Evolutionary conservation across 306 rosid genomes (phyloP), one percentile per base, ranked within the genome.

Genomic region (Pachyrhizus erosus): DNA sequence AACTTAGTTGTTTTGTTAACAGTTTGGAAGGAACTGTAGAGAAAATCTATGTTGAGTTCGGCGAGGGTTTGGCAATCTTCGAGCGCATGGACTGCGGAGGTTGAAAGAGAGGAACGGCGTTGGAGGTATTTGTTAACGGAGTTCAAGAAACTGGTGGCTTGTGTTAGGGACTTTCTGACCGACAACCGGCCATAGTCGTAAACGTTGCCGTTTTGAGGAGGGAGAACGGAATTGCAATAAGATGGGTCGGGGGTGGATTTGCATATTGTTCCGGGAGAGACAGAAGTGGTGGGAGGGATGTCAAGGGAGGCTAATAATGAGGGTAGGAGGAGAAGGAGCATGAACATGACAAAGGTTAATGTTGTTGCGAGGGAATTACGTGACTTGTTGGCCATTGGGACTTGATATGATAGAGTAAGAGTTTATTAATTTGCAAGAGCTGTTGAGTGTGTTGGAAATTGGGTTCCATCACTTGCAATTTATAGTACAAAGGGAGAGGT

Each of bases 241-340:
- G 89, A 54, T 7, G 98, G 98, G 78, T 94, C 90, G 0, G 88
- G 91, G 26, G 97, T 88, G 40, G 81, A 84, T 26, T 84, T 82
- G 90, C 98, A 94, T 2, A 85, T 68, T 10, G 80, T 83, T 24
- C 57, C 52, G 0, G 91, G 51, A 11, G 93, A 40, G 7, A 81
- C 85, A 0, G 84, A 39, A 33, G 54, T 54, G 10, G 82, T 52
- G 55, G 92, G 54, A 54, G 78, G 10, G 58, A 57, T 23, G 17
- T 81, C 75, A 10, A 18, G 33, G 4, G 83, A n/a, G 42, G 40
- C 40, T 27, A 77, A 55, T 8, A 60, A 60, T 6, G 72, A 26
- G 17, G 75, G 39, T 7, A 75, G 20, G 13, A 77, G 43, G 18
- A 84, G 3, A 3, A 27, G 49, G 37, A 85, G n/a, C n/a, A n/a